phyloP scores from a whole-genome alignment of 23 red algal genomes.

The Chondrus crispus region DNA sequence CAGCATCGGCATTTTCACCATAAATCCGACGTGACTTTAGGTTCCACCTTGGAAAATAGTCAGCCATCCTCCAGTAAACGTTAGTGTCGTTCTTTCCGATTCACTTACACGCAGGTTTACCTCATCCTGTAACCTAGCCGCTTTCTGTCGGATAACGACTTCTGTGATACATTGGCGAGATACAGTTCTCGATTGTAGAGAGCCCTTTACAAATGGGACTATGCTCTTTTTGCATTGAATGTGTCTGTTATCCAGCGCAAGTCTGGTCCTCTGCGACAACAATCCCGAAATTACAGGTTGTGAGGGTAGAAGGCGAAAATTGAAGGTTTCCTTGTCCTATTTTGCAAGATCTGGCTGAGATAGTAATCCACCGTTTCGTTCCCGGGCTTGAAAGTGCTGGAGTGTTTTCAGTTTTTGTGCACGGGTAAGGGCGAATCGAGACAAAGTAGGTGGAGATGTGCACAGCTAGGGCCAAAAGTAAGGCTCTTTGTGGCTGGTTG shows the following conservation, averaged over 20 bases:
- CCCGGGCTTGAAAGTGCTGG: background rate
- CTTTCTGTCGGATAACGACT: background rate
- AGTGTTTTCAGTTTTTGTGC: background rate
- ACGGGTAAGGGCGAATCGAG: background rate
- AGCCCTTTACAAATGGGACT: background rate
- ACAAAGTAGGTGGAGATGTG: no score
- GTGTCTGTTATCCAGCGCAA: no score
- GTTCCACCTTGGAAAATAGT: no score
- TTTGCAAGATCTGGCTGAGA: background rate
- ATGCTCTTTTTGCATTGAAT: no score
- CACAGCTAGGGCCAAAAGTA: no score
- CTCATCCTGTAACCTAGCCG: background rate
- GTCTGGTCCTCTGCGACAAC: no score
- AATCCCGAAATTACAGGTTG: conserved; percentile 26
- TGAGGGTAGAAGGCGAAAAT: background rate
- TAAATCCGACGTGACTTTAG: no score
- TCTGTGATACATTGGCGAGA: background rate
- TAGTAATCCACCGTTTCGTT: background rate
- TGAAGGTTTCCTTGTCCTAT: conserved; percentile 26
- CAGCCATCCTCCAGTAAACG: no score
- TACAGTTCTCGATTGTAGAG: background rate
- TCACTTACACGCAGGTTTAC: no score
- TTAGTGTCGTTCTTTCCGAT: no score
- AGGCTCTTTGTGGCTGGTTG: no score
- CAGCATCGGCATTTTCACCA: no score